phyloP scores from a whole-genome alignment of 345 rosid species.

The Brassica incana region DNA sequence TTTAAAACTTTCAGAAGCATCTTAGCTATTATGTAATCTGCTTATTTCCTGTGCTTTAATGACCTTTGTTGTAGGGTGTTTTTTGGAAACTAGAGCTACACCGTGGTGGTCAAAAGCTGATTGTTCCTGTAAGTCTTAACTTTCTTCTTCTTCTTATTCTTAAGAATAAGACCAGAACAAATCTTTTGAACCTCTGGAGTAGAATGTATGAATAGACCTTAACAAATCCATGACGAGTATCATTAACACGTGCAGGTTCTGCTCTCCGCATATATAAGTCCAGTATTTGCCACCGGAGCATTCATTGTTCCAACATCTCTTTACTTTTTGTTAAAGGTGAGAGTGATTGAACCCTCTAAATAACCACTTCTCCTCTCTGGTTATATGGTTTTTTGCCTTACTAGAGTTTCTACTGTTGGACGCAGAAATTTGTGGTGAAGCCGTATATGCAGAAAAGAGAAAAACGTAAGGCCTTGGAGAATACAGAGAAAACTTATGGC shows the following conservation, averaged over 20 bases:
- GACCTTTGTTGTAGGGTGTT: slow-evolving; percentile 58
- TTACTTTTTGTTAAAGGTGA: slow-evolving; percentile 88
- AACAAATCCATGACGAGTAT: slow-evolving; percentile 21
- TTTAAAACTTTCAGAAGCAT: not conserved
- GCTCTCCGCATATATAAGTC: slow-evolving; percentile 62
- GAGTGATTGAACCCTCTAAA: slow-evolving; percentile 6
- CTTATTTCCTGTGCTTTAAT: not conserved
- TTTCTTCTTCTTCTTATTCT: not conserved
- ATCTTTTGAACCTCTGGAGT: slow-evolving; percentile 6
- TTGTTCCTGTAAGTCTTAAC: slow-evolving; percentile 57
- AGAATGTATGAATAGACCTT: not conserved
- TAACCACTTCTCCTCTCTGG: not conserved
- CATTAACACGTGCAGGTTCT: slow-evolving; percentile 63
- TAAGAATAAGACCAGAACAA: not conserved
- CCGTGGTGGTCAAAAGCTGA: slow-evolving; percentile 84
- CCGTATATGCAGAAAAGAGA: slow-evolving; percentile 74
- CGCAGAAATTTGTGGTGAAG: slow-evolving; percentile 78
- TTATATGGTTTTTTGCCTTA: slow-evolving; percentile 4
- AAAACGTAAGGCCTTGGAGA: slow-evolving; percentile 68
- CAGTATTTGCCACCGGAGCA: slow-evolving; percentile 75
- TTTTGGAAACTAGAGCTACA: slow-evolving; percentile 88
- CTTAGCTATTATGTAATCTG: slow-evolving; percentile 20
- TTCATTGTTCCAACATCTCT: slow-evolving; percentile 78
- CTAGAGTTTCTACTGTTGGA: not conserved
- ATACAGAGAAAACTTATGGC: slow-evolving; percentile 61